Percentiles rank a stretch among this genome's conserved stretches.
These are phyloP conservation scores for Adansonia gregorii DNA, from an alignment of 441 rosid genomes.

Conservation along the genomic window DNA sequence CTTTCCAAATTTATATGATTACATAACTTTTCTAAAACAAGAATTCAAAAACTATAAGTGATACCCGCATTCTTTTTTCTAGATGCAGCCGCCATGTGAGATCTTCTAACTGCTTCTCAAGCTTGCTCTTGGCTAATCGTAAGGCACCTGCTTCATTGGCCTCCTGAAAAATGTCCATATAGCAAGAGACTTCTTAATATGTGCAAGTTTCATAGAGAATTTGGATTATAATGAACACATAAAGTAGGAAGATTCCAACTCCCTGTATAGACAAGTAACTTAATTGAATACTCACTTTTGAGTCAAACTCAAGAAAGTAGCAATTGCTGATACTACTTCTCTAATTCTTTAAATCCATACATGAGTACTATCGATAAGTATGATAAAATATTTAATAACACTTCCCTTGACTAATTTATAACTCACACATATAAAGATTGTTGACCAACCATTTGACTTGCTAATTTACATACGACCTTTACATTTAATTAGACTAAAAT, in stretches of 20 bases:
- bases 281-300: conserved; percentile 6
- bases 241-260: neutral
- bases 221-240: neutral
- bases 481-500: conserved; percentile 14
- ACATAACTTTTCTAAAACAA: conserved; percentile 22
- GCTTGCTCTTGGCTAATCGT: conserved; percentile 90
- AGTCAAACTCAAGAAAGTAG: neutral
- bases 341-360: conserved; percentile 9
- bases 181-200: neutral
- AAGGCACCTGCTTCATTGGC: conserved; percentile 96
- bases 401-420: neutral
- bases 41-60: conserved; percentile 29
- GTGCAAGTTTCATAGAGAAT: neutral
- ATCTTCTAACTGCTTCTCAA: conserved; percentile 95
- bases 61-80: conserved; percentile 92
- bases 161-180: conserved; percentile 53
- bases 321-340: neutral
- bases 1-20: neutral
- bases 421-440: neutral
- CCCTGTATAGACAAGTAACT: neutral
- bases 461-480: neutral
- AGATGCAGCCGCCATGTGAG: conserved; percentile 89
- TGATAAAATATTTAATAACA: neutral
- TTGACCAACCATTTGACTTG: neutral
- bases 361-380: neutral